Base-by-base conservation (phyloP, 768 basidiomycete genomes). In the Suillus lakei region DNA sequence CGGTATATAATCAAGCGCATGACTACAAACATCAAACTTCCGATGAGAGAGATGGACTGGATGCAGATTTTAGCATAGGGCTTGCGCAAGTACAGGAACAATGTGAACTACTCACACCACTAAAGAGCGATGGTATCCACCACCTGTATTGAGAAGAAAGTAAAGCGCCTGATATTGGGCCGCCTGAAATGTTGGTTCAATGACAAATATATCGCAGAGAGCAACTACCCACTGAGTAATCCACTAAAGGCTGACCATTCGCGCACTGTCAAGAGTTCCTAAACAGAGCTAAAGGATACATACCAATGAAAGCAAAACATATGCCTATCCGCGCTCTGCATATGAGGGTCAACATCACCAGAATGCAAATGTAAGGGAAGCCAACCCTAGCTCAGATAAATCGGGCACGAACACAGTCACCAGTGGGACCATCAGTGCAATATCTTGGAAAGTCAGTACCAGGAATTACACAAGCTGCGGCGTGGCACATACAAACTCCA, bases 351-450 rank as follows among this genome's bases (percentile, higher is more conserved):
- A 34, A 64, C 34, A 16, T 15, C 48, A 8, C 12, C 3, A 16
- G 48, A 50, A 15, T 50, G 48, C 3, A 26, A 26, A 50, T 50
- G 48, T 30, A 18, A 34, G 12, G 13, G 32, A 34, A 36, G 5
- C 72, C 18, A 53, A 75, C 10, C 86, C 86, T 28, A 86, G 80
- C 71, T 87, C 85, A 7, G 77, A 71, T 54, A 82, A 77, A n/a
- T 78, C 77, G 16, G 75, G 71, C 1, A 84, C 78, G 15, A 83
- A 70, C 5, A 77, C 78, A 8, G 75, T 75, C 8, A 85, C 66
- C 73, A 82, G 75, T 7, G 83, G 81, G 1, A 79, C 75, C 32
- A 83, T 48, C 34, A 75, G 23, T 26, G 58, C 69, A 18, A 84
- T 72, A 26, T 79, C 79, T 76, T 46, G 34, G n/a, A 48, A n/a